Evolutionary conservation across 1,139 yeast species (phyloP), one percentile per base, ranked within the genome.

Genomic region (Meyerozyma guilliermondii): DNA sequence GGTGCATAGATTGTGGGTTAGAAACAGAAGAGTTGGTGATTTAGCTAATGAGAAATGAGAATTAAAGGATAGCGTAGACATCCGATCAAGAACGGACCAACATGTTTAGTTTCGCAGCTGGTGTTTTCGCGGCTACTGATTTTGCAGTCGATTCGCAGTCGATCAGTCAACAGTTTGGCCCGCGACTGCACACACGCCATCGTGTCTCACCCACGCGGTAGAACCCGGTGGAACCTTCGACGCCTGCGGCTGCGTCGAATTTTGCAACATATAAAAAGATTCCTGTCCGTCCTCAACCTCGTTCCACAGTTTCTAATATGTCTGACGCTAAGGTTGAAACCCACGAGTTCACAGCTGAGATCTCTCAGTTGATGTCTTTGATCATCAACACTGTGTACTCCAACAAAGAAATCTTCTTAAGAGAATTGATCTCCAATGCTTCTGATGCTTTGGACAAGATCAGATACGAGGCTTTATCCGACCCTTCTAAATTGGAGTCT

Each of bases 311-410:
- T 33, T 33, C 24, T 13, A 36, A 26, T 10, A 82, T 81, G 89
- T 71, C 86, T 54, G 76, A 74, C 63, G 53, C 64, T 46, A 78
- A 79, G 63, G 70, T 79, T 63, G 94, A 86, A 78, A 83, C 94
- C 49, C 88, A 81, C 68, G 98, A 92, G 79, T 92, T 92, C 77
- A 96, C 95, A 71, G 99, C 99, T 81, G 99, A 92, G 89, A 94
- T 92, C 74, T 87, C 98, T 84, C 98, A 92, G 95, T 81, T 94
- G 83, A 87, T 94, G 98, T 87, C 97, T 70, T 84, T 92, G 81
- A 89, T 94, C 89, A 92, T 94, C 78, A 94, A 94, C 88, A 94
- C 99, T 47, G 99, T 94, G 63, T 94, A 94, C 76, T 92, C 98
- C 46, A 94, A 94, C 84, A 94, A 94, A 79, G 99, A 94, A 74